Evolutionary conservation across 2,329 filamentous ascomycete genomes (phyloP).

Genomic region (Stagonosporopsis rhizophila): DNA sequence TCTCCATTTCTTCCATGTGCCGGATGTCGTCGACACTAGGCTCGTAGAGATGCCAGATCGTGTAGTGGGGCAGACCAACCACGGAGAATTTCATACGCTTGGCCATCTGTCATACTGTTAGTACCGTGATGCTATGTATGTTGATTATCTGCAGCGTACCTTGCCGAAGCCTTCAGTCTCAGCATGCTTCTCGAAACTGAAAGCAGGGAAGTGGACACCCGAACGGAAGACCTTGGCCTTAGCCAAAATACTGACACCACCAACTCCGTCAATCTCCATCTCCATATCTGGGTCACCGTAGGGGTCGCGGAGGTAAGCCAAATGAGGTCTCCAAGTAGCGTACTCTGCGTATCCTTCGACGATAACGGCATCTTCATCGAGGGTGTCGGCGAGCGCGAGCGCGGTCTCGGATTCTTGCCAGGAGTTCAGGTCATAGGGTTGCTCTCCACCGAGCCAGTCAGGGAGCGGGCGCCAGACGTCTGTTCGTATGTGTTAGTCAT

Average conservation of each 20-base stretch:
- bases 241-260: constrained; percentile 94
- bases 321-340: constrained; percentile 95
- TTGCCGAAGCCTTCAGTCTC: constrained; percentile 99
- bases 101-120: constrained; percentile 76
- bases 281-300: constrained; percentile 99
- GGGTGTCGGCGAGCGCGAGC: constrained; percentile 86
- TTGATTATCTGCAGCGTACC: constrained; percentile 60
- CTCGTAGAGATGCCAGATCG: constrained; percentile 99
- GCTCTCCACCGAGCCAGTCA: constrained; percentile 97
- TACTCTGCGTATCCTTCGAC: constrained; percentile 99
- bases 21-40: constrained; percentile 97
- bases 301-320: constrained; percentile 94
- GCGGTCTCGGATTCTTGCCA: constrained; percentile 99
- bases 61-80: constrained; percentile 94
- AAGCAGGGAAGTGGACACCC: constrained; percentile 96
- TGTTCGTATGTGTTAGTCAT: constrained; percentile 30
- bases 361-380: constrained; percentile 98
- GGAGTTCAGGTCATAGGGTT: constrained; percentile 97
- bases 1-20: constrained; percentile 99
- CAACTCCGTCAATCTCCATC: constrained; percentile 98
- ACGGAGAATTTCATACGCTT: constrained; percentile 96
- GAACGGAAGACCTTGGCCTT: constrained; percentile 95
- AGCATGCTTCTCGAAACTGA: constrained; percentile 98
- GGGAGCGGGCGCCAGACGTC: constrained; percentile 97
- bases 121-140: constrained; percentile 8